A percentile compares a stretch with the other conserved stretches of the same genome.
These are phyloP conservation scores for Curvularia sp. DNA, from an alignment of 2,329 filamentous ascomycete genomes.

Conservation along the genomic window DNA sequence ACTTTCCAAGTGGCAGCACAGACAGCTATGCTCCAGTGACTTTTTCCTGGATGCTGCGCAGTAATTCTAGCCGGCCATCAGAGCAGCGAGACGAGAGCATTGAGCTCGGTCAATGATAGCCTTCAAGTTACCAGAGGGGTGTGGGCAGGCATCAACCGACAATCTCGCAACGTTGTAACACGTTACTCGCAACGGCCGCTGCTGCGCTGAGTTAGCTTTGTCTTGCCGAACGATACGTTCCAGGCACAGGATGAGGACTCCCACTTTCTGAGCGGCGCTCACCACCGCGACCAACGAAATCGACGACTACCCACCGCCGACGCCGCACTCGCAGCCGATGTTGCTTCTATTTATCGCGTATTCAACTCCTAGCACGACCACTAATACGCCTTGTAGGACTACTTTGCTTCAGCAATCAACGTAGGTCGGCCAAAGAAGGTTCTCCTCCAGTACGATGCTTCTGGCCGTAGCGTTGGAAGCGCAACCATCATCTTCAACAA, in stretches of 20 bases:
- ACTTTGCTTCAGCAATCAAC: constrained; percentile 86
- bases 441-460: constrained; percentile 89
- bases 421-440: constrained; percentile 91
- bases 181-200: constrained; percentile 19
- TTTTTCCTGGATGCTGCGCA: constrained; percentile 23
- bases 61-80: constrained; percentile 10
- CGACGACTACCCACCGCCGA: constrained; percentile 29
- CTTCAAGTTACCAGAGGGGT: constrained; percentile 20
- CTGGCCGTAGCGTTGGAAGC: constrained; percentile 88
- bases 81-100: constrained; percentile 26
- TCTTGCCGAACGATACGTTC: constrained; percentile 28
- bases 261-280: constrained; percentile 38
- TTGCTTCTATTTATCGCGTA: constrained; percentile 40
- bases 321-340: constrained; percentile 33
- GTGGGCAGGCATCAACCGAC: constrained; percentile 29
- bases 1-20: constrained; percentile 23
- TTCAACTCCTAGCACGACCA: constrained; percentile 53
- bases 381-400: constrained; percentile 87
- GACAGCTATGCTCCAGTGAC: constrained; percentile 25
- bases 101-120: constrained; percentile 18
- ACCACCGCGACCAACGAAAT: constrained; percentile 33
- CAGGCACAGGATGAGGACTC: constrained; percentile 26
- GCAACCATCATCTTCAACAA: constrained; percentile 88
- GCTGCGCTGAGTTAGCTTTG: constrained; percentile 15
- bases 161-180: constrained; percentile 24